Evolutionary conservation across 495 filamentous ascomycete genomes (phyloP).

Genomic region (Darksidea phi): DNA sequence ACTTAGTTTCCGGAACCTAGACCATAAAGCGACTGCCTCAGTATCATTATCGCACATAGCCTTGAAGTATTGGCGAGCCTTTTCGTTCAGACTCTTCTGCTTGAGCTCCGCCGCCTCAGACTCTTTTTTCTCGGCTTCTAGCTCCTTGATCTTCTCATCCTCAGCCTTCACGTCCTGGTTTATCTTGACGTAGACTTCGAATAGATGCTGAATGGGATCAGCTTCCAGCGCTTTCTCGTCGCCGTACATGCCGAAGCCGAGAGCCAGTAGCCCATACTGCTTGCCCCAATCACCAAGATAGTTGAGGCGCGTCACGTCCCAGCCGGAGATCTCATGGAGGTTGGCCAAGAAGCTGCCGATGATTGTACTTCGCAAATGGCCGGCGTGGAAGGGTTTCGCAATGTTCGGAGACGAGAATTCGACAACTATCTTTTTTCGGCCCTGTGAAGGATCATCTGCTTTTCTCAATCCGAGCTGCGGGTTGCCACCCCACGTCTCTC

Average conservation of each 20-base stretch:
- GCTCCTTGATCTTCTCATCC: constrained; percentile 43
- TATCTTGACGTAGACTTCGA: constrained; percentile 58
- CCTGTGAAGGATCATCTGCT: constrained; percentile 35
- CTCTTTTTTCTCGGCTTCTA: constrained; percentile 19
- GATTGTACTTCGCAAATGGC: constrained; percentile 73
- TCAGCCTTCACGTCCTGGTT: constrained; percentile 62
- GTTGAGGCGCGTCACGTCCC: constrained; percentile 70
- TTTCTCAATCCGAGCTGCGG: constrained; percentile 40
- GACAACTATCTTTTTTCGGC: constrained; percentile 49
- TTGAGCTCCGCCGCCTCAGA: constrained; percentile 41
- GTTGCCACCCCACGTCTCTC: constrained; percentile 46
- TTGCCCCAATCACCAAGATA: constrained; percentile 79
- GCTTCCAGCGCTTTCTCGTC: constrained; percentile 58
- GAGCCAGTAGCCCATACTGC: constrained; percentile 68
- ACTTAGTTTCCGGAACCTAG: constrained; percentile 77
- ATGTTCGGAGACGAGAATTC: constrained; percentile 81
- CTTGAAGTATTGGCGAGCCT: constrained; percentile 80
- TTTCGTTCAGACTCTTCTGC: constrained; percentile 51
- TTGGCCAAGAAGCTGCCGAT: constrained; percentile 72
- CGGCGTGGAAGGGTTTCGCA: constrained; percentile 71
- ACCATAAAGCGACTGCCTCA: constrained; percentile 77
- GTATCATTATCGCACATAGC: constrained; percentile 81
- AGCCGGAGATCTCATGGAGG: constrained; percentile 66
- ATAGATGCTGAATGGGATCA: constrained; percentile 68
- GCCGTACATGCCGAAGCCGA: constrained; percentile 65